Percentiles rank a stretch among this genome's conserved stretches.
Evolutionary conservation across 2,329 filamentous ascomycete species (phyloP).

Genomic region (Leptographium procerum): DNA sequence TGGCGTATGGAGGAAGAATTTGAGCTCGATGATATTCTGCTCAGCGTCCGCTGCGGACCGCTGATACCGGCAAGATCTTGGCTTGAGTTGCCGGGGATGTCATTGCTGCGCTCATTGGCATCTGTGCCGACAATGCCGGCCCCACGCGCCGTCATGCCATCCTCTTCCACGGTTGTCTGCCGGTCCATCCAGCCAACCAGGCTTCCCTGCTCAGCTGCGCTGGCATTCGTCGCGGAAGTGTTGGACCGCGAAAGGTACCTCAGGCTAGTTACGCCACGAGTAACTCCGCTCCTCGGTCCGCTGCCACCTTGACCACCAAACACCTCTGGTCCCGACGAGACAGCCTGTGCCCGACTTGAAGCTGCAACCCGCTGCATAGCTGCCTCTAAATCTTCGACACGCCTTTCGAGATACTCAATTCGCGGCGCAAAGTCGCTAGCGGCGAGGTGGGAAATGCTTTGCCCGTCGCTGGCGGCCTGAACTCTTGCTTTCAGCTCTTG

Average conservation of each 20-base stretch:
- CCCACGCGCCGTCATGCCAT: not conserved
- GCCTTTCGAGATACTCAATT: slow-evolving; percentile 3
- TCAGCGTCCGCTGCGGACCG: slow-evolving; percentile 3
- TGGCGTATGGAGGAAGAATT: slow-evolving; percentile 17
- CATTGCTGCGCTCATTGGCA: not conserved
- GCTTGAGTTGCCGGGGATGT: not conserved
- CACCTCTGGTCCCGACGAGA: not conserved
- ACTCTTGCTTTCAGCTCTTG: not conserved
- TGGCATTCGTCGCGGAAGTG: not conserved
- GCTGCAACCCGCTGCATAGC: not conserved
- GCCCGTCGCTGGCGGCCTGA: not conserved
- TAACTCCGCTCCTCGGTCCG: not conserved
- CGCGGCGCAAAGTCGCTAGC: not conserved
- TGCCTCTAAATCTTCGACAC: not conserved
- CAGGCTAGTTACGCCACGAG: not conserved
- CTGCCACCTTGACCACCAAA: not conserved
- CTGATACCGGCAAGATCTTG: not conserved
- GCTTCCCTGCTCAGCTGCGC: slow-evolving; percentile 10
- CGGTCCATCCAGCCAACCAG: slow-evolving; percentile 20
- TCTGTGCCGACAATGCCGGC: too few relatives aligned
- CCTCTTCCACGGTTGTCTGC: slow-evolving; percentile 10
- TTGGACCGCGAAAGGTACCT: not conserved
- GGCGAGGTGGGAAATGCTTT: not conserved
- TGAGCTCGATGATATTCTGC: slow-evolving; percentile 14
- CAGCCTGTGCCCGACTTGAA: not conserved